These are phyloP conservation scores for Stemphylium vesicarium DNA, from an alignment of 2,329 filamentous ascomycete genomes.

Conservation along the genomic window DNA sequence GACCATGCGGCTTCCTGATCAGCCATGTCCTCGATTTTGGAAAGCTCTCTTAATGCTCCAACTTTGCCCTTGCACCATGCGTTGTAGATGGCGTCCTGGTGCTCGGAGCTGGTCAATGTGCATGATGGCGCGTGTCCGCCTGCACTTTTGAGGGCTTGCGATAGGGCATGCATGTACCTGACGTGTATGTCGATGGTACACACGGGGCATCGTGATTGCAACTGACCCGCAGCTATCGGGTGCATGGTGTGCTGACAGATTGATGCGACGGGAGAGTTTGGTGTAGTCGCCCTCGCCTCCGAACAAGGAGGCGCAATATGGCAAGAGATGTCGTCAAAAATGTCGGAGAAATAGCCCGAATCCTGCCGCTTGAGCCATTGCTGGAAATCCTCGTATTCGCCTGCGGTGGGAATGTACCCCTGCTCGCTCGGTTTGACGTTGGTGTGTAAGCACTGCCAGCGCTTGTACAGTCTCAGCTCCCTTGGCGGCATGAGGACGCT, in stretches of 20 bases:
- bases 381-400: slow-evolving; percentile 39
- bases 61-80: slow-evolving; percentile 36
- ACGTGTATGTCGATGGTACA: slow-evolving; percentile 36
- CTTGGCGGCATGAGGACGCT: slow-evolving; percentile 31
- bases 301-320: slow-evolving; percentile 18
- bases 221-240: slow-evolving; percentile 19
- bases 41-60: slow-evolving; percentile 25
- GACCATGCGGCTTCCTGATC: slow-evolving; percentile 29
- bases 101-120: slow-evolving; percentile 26
- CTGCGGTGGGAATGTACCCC: slow-evolving; percentile 32
- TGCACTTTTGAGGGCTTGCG: slow-evolving; percentile 27
- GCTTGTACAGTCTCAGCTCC: slow-evolving; percentile 37
- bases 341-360: slow-evolving; percentile 41
- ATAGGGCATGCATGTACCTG: slow-evolving; percentile 32
- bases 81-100: slow-evolving; percentile 30
- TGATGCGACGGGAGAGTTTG: slow-evolving; percentile 20
- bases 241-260: slow-evolving; percentile 34
- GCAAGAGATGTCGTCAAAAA: slow-evolving; percentile 32
- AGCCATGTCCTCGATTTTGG: slow-evolving; percentile 28
- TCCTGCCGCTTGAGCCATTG: slow-evolving; percentile 38
- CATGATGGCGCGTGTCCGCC: slow-evolving; percentile 29
- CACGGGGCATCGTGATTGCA: slow-evolving; percentile 33
- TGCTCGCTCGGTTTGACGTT: slow-evolving; percentile 25
- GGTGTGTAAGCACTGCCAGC: slow-evolving; percentile 34
- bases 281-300: not conserved